Base-by-base conservation (phyloP, 495 filamentous ascomycete species). In the Xylaria intraflava region DNA sequence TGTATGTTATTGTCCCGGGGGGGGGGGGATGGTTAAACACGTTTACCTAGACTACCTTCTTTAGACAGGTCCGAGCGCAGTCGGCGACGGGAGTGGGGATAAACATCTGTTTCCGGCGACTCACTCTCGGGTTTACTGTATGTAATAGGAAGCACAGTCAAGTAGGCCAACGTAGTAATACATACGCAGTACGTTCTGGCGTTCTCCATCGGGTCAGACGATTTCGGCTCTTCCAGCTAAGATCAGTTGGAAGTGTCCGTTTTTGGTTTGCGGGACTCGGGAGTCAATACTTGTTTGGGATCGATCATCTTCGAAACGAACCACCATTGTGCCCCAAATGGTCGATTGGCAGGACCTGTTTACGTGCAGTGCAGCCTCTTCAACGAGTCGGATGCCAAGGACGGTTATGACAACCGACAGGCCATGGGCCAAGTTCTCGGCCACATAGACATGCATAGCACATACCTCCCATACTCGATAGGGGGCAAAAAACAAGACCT, bases 401-500 rank as follows among this genome's bases (percentile, higher is more conserved):
- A 31, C 36, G 33, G 48, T 38, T 27, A 38, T 42, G 36, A 19
- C 38, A 27, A 27, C 14, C 17, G 23, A 29, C 48, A 36, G 31
- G 23, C 48, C 36, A 26, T 27, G 9, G 24, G 4, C 29, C 1
- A 12, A 38, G 17, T 6, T n/a, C 36, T 50, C 42, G 41, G 46
- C 22, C 41, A 53, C 14, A 53, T 27, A 24, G 51, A 46, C 31
- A 44, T 39, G 42, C 27, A 49, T 24, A 29, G n/a, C 30, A 8
- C 14, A 41, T 38, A 46, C 44, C 17, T 35, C 31, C 14, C 31
- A 54, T 42, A 16, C 36, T 47, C 43, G 24, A 33, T 40, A 20
- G 36, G 47, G 44, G 14, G 36, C 14, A 42, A 33, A 53, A 53
- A 49, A 35, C 52, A 55, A 38, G 52, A 55, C 36, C 38, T 45